phyloP scores from a whole-genome alignment of 192 early-diverging fungal genomes.

The Fimicolochytrium jonesii region DNA sequence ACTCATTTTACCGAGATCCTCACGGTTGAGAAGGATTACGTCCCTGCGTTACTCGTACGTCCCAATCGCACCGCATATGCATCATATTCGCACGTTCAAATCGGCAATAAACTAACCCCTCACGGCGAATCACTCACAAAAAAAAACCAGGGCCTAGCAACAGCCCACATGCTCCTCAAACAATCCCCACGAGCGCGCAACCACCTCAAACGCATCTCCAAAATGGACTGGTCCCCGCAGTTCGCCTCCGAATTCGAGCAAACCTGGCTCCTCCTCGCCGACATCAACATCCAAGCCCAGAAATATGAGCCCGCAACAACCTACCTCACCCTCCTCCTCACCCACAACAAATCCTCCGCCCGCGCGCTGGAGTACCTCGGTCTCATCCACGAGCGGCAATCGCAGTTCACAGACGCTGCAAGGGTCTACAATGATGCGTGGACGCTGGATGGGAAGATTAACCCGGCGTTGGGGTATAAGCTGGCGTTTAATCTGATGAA shows the following conservation, averaged over 20 bases:
- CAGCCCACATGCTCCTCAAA: constrained; percentile 49
- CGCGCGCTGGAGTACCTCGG: constrained; percentile 55
- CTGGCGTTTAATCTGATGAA: constrained; percentile 56
- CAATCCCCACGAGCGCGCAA: constrained; percentile 52
- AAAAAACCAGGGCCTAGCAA: constrained; percentile 43
- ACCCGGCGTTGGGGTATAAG: constrained; percentile 52
- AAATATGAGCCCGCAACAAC: constrained; percentile 56
- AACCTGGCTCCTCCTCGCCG: constrained; percentile 49
- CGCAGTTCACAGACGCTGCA: constrained; percentile 47
- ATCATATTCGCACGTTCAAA: too few relatives aligned
- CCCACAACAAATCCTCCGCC: constrained; percentile 43
- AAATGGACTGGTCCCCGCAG: constrained; percentile 45
- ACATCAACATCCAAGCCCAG: constrained; percentile 56
- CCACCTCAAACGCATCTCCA: constrained; percentile 49
- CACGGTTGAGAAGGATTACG: constrained; percentile 44
- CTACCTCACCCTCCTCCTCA: constrained; percentile 36
- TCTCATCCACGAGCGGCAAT: constrained; percentile 56
- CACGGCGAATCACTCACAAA: neutral
- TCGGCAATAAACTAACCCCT: neutral
- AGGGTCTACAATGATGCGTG: constrained; percentile 46
- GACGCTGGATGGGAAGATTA: constrained; percentile 39
- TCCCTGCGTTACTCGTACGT: constrained; percentile 44
- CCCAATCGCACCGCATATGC: too few relatives aligned
- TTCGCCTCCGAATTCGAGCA: constrained; percentile 46
- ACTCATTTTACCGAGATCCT: constrained; percentile 40